Conservation (phyloP, 2,329 filamentous ascomycete species). For the Aspergillus aculeatinus region DNA sequence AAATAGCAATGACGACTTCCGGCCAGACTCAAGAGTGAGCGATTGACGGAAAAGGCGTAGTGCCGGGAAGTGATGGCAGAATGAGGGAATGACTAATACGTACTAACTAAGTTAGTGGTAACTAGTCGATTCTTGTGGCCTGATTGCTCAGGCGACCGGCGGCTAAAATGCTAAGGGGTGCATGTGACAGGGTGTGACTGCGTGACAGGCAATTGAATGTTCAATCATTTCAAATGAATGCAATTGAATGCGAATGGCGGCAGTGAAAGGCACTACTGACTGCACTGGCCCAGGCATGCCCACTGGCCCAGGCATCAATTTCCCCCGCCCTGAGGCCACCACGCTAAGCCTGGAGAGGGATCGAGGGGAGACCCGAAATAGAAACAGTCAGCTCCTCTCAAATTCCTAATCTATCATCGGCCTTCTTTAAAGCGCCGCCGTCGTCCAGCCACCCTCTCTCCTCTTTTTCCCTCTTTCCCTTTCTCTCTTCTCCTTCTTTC, state of each 20-base stretch:
- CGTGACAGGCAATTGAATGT: not conserved
- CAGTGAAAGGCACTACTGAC: too few species aligned
- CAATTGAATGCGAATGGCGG: too few species aligned
- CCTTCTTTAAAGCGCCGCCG: slow-evolving; percentile 23
- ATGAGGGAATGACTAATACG: not conserved
- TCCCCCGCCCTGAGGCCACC: slow-evolving; percentile 28
- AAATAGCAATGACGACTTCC: not conserved
- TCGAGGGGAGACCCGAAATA: slow-evolving; percentile 32
- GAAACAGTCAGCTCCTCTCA: slow-evolving; percentile 29
- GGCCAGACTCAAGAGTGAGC: not conserved
- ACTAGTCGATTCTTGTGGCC: slow-evolving; percentile 4
- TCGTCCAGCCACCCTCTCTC: slow-evolving; percentile 23
- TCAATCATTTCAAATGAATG: too few species aligned
- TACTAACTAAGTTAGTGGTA: too few species aligned
- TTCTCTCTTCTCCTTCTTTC: slow-evolving; percentile 11
- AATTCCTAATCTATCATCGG: slow-evolving; percentile 14
- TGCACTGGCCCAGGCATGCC: too few species aligned
- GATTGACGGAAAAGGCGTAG: not conserved
- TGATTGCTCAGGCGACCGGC: not conserved
- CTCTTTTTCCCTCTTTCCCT: slow-evolving; percentile 14
- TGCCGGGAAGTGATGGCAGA: not conserved
- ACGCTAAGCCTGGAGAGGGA: slow-evolving; percentile 25
- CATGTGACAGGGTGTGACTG: slow-evolving; percentile 19
- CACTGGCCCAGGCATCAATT: slow-evolving; percentile 19
- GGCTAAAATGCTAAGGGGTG: slow-evolving; percentile 3